Percentiles rank a stretch among this genome's conserved stretches.
phyloP scores from a whole-genome alignment of 1,284 basidiomycete genomes.

The Papiliotrema laurentii region DNA sequence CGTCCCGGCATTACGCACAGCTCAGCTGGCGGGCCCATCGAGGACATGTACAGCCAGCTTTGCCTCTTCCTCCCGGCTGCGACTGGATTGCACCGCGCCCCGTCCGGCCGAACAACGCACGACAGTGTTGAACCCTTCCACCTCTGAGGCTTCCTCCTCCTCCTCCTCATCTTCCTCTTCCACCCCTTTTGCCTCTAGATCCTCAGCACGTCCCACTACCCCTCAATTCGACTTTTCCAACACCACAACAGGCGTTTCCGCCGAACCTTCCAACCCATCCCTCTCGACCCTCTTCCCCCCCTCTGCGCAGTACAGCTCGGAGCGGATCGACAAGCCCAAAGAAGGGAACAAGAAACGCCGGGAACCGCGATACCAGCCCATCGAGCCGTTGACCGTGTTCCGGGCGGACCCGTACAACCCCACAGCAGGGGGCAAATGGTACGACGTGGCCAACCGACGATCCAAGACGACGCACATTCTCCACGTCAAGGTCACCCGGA shows the following conservation, averaged over 20 bases:
- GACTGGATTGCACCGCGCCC: slow-evolving; percentile 7
- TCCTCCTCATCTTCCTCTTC: neutral
- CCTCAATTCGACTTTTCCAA: no score
- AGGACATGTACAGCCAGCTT: slow-evolving; percentile 1
- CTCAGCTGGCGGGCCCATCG: neutral
- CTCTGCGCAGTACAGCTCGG: no score
- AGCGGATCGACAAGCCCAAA: no score
- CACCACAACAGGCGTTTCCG: no score
- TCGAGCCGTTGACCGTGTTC: neutral
- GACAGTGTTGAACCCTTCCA: neutral
- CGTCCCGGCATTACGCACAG: neutral
- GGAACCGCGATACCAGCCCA: neutral
- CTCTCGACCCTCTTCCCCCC: no score
- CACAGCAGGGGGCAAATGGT: neutral
- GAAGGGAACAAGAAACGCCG: neutral
- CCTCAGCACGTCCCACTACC: neutral
- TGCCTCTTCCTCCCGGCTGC: slow-evolving; percentile 7
- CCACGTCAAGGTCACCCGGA: slow-evolving; percentile 35
- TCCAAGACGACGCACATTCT: slow-evolving; percentile 33
- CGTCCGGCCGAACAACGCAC: neutral
- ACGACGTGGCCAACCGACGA: neutral
- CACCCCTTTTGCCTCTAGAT: neutral
- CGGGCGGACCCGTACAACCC: neutral
- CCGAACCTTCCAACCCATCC: neutral
- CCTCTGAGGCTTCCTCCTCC: neutral